Evolutionary conservation across 2,329 filamentous ascomycete genomes (phyloP).

Genomic region (Pyrenophora graminea): DNA sequence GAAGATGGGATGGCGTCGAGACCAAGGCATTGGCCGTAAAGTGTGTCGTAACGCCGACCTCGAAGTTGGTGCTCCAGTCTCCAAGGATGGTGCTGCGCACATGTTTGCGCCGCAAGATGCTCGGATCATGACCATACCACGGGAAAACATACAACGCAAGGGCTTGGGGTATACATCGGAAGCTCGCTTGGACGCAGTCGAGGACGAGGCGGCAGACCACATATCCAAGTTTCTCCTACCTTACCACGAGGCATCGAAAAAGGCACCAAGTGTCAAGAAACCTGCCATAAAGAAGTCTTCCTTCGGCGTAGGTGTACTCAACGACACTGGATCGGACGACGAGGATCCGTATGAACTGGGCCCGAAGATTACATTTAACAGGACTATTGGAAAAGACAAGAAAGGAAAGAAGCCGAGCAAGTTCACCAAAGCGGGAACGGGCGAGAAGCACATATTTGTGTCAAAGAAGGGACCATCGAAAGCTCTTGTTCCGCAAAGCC

Average conservation of each 20-base stretch:
- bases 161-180: constrained; percentile 71
- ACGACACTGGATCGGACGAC: constrained; percentile 92
- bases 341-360: constrained; percentile 94
- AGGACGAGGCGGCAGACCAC: constrained; percentile 27
- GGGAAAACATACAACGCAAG: constrained; percentile 67
- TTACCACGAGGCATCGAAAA: constrained; percentile 29
- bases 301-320: constrained; percentile 85
- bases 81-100: constrained; percentile 55
- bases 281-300: constrained; percentile 65
- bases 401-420: constrained; percentile 63
- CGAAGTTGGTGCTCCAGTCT: constrained; percentile 53
- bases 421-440: constrained; percentile 66
- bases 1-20: constrained; percentile 94
- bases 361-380: constrained; percentile 85
- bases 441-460: constrained; percentile 73
- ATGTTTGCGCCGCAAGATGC: constrained; percentile 86
- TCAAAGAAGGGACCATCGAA: constrained; percentile 63
- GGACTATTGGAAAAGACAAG: constrained; percentile 78
- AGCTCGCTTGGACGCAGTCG: constrained; percentile 52
- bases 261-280: constrained; percentile 39
- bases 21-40: constrained; percentile 90
- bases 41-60: constrained; percentile 74
- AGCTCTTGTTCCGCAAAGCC: constrained; percentile 51
- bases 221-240: constrained; percentile 24
- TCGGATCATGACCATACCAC: constrained; percentile 66